A percentile compares a stretch with the other conserved stretches of the same genome.
phyloP scores from a whole-genome alignment of 2,329 filamentous ascomycete genomes.

The Neurospora crassa region DNA sequence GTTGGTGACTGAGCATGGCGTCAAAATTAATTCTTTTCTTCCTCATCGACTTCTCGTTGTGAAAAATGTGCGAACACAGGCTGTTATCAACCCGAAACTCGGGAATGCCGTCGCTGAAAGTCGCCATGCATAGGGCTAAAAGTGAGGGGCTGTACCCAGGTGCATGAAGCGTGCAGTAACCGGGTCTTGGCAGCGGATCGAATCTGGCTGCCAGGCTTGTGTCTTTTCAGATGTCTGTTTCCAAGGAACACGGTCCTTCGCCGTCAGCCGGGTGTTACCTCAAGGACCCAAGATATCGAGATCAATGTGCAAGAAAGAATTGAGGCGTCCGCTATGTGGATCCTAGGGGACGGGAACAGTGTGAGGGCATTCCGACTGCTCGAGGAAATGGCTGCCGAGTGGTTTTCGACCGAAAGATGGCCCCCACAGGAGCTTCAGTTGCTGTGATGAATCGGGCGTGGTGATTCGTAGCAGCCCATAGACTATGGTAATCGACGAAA shows the following conservation, averaged over 20 bases:
- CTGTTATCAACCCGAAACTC: not conserved
- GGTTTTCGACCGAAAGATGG: not conserved
- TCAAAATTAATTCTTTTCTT: not conserved
- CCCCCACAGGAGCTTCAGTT: not conserved
- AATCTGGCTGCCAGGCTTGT: not conserved
- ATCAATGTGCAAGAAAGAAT: not conserved
- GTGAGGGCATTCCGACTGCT: not conserved
- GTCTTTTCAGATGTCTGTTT: not conserved
- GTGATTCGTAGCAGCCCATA: not conserved
- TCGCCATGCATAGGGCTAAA: conserved; percentile 5
- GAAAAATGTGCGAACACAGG: not conserved
- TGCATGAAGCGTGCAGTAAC: not conserved
- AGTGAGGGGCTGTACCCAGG: conserved; percentile 3
- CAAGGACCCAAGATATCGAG: not conserved
- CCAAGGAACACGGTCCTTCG: not conserved
- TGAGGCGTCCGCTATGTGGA: not conserved
- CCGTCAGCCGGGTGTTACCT: not conserved
- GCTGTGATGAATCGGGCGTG: not conserved
- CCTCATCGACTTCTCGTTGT: not conserved
- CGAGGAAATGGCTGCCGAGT: not conserved
- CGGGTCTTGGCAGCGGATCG: not conserved
- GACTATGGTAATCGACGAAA: not conserved
- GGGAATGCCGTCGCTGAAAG: conserved; percentile 1
- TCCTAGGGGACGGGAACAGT: not conserved
- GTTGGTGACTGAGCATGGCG: not conserved